Evolutionary conservation across 345 rosid genomes (phyloP), one percentile per base, ranked within the genome.

Genomic region (Syzygium aqueum): DNA sequence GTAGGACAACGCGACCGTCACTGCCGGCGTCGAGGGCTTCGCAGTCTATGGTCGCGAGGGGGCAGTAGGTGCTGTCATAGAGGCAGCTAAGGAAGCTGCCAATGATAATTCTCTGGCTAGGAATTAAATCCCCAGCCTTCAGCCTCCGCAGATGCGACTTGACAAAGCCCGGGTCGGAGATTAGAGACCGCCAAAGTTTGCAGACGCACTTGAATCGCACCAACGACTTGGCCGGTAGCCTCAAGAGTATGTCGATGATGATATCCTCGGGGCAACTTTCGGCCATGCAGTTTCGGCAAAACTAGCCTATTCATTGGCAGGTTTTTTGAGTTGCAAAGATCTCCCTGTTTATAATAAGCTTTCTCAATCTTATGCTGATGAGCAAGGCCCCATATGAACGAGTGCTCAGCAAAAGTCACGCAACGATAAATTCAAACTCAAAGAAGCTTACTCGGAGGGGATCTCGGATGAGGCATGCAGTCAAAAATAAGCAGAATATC

Each of bases 141-240:
- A 61, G 56, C 51, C 83, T 84, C 6, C 51, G 54, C 46, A 88
- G 83, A 33, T 88, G 85, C 11, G 50, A 43, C 61, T 88, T 78
- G 7, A 67, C 87, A 6, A 88, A 85, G 14, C 46, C n/a, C 3
- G 56, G 89, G 19, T 54, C 85, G n/a, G 87, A 88, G 54, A 85
- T 85, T 21, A 88, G 25, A 21, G 84, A 54, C 77, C 54, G 21
- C 89, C 89, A 85, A 25, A 25, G 6, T 27, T 88, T 88, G 85
- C 89, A 53, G 25, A 88, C 87, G 85, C 89, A 3, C 78, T 85
- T 85, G 85, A 46, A 88, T 22, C n/a, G 78, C 85, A 49, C 11
- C 28, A 88, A 16, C 51, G 85, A 25, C 73, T 85, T 88, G 61
- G 57, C 85, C 8, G 89, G 85, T 28, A 88, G 89, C 89, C 85